phyloP scores from a whole-genome alignment of 73 alveolate genomes.

The Paramecium sonneborni region DNA sequence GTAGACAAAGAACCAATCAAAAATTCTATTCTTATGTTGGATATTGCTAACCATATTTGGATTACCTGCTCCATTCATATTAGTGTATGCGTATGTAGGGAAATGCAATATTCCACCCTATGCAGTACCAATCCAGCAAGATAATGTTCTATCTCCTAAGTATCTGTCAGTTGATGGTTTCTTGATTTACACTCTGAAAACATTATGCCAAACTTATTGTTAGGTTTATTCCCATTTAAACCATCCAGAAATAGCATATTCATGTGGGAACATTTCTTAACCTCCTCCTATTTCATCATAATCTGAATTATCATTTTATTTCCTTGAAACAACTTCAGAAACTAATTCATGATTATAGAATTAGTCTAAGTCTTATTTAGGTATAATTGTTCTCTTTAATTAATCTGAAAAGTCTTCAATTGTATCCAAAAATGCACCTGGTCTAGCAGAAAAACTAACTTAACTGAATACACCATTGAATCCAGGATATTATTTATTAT shows the following conservation, averaged over 20 bases:
- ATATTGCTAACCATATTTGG: conserved; percentile 32
- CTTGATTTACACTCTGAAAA: conserved; percentile 4
- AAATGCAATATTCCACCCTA: conserved; percentile 29
- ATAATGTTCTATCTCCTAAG: conserved; percentile 51
- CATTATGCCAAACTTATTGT: conserved; percentile 42
- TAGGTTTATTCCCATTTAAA: conserved; percentile 23
- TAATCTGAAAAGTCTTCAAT: not conserved
- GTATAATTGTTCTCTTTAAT: conserved; percentile 3
- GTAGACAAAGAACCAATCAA: conserved; percentile 48
- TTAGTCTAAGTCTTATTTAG: conserved; percentile 6
- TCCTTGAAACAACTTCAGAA: conserved; percentile 4
- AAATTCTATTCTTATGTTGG: conserved; percentile 32
- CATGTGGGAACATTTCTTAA: conserved; percentile 30
- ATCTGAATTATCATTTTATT: conserved; percentile 13
- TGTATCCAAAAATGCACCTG: conserved; percentile 7
- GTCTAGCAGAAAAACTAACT: not conserved
- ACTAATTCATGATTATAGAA: conserved; percentile 30
- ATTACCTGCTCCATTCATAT: conserved; percentile 59
- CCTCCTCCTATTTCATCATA: conserved; percentile 56
- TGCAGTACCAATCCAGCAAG: conserved; percentile 13
- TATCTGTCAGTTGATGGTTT: conserved; percentile 45
- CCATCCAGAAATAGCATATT: conserved; percentile 47
- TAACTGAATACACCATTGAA: not conserved
- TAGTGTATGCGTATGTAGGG: conserved; percentile 56
- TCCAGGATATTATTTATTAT: conserved; percentile 35